Conservation (phyloP, 768 basidiomycete species). For the Xerocomellus chrysenteron region DNA sequence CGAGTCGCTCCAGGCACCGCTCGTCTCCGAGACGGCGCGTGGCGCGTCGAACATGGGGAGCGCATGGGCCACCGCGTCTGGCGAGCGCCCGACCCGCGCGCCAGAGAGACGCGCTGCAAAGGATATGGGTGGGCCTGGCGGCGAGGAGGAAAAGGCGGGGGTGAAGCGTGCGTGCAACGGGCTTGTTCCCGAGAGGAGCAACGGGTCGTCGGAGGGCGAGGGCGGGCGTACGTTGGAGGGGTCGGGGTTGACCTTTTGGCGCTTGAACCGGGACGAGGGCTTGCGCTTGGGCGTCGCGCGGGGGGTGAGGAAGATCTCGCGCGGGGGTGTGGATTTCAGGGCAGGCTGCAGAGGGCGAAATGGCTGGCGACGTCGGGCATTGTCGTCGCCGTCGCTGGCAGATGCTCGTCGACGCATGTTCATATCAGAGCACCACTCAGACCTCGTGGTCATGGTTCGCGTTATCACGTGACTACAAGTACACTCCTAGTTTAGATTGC, state of each 20-base stretch:
- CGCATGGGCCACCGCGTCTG: not conserved
- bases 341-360: slow-evolving; percentile 28
- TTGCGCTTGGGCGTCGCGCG: slow-evolving; percentile 37
- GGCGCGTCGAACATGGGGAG: slow-evolving; percentile 21
- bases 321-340: slow-evolving; percentile 66
- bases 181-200: slow-evolving; percentile 50
- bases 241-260: slow-evolving; percentile 54
- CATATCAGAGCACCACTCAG: slow-evolving; percentile 10
- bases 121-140: slow-evolving; percentile 15
- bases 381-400: not conserved
- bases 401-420: slow-evolving; percentile 19
- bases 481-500: slow-evolving; percentile 9
- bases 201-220: slow-evolving; percentile 74
- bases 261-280: slow-evolving; percentile 24
- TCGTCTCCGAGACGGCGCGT: slow-evolving; percentile 1
- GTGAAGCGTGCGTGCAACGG: slow-evolving; percentile 36
- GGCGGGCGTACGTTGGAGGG: slow-evolving; percentile 61
- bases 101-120: slow-evolving; percentile 25
- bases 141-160: slow-evolving; percentile 36
- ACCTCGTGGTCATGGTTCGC: slow-evolving; percentile 3
- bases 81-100: not conserved
- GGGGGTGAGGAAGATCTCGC: slow-evolving; percentile 50
- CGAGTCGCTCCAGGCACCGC: slow-evolving; percentile 27
- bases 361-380: slow-evolving; percentile 15
- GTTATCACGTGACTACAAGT: slow-evolving; percentile 12